Evolutionary conservation across 176 grass and related monocot species (phyloP), one percentile per base, ranked within the genome.

Genomic region (Bolboschoenus planiculmis): DNA sequence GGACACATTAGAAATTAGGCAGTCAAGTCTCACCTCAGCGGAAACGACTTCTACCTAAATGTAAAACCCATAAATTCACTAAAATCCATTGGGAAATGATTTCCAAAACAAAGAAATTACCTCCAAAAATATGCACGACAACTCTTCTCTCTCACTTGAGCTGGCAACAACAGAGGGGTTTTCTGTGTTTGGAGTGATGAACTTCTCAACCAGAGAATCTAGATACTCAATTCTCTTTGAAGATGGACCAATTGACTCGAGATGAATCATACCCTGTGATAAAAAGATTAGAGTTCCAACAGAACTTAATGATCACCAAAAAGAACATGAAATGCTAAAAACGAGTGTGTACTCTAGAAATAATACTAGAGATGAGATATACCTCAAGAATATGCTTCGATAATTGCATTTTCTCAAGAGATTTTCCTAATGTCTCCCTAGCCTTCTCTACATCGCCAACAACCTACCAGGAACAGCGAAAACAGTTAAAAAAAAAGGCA

Each of bases 111-210:
- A 74, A 26, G n/a, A n/a, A 53, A 71, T 86, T 99, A 95, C 96
- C 92, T 99, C 96, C 47, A 99, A 88, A 90, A 91, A 91, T 83
- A 99, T 99, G 54, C 74, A 91, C 40, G 96, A 99, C 81, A 99
- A 58, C 74, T 99, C 96, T 83, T 99, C 96, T 95, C 94, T 93
- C 35, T 99, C 96, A 9, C 29, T 85, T 78, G 88, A 56, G 85
- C 87, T 95, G 51, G 85, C 81, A 59, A 85, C 30, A 26, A 80
- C 87, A 35, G 58, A 83, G 61, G 88, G 79, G 79, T 92, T 89
- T 35, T 84, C 85, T 70, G 79, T 56, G 29, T 91, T 90, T 24
- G 86, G 80, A 43, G 83, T 84, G 79, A 99, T 80, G 76, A 91
- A 99, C 84, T 89, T 95, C 67, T 95, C 96, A 9, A 99, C 96